Conservation (phyloP, 1,284 basidiomycete genomes). For the Xerocomus amazonicus region DNA sequence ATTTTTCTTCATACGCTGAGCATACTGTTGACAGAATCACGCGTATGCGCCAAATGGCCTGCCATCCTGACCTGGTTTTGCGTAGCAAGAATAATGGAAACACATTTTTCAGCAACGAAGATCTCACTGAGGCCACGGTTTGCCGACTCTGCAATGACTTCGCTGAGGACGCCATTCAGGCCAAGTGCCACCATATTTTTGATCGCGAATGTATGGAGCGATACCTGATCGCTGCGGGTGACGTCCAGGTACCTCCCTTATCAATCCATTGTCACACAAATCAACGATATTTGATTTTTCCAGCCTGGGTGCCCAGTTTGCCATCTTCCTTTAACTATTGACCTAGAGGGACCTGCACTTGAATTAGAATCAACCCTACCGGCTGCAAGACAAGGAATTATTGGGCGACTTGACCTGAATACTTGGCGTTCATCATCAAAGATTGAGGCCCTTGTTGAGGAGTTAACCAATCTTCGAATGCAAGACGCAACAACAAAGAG, state of each 20-base stretch:
- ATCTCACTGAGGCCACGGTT: constrained; percentile 69
- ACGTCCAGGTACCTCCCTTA: constrained; percentile 53
- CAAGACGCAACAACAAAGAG: constrained; percentile 95
- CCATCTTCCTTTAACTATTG: constrained; percentile 90
- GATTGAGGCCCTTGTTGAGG: constrained; percentile 96
- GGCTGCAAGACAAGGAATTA: constrained; percentile 84
- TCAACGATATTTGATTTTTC: background rate
- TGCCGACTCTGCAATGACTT: constrained; percentile 97
- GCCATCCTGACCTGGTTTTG: constrained; percentile 92
- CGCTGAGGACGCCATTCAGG: constrained; percentile 95
- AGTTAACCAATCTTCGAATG: constrained; percentile 78
- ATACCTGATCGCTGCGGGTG: constrained; percentile 80
- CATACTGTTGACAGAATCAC: constrained; percentile 49
- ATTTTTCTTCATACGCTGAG: constrained; percentile 1
- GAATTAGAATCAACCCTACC: constrained; percentile 69
- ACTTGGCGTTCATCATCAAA: constrained; percentile 95
- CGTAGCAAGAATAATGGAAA: constrained; percentile 78
- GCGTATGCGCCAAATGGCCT: constrained; percentile 94
- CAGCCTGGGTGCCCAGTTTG: constrained; percentile 95
- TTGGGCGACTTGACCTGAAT: constrained; percentile 85
- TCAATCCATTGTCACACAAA: background rate
- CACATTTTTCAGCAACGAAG: constrained; percentile 52
- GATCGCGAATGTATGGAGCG: constrained; percentile 96
- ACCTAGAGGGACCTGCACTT: constrained; percentile 89
- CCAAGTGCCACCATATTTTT: constrained; percentile 87